Conservation (phyloP, 2,329 filamentous ascomycete genomes). For the Fusarium torreyae region DNA sequence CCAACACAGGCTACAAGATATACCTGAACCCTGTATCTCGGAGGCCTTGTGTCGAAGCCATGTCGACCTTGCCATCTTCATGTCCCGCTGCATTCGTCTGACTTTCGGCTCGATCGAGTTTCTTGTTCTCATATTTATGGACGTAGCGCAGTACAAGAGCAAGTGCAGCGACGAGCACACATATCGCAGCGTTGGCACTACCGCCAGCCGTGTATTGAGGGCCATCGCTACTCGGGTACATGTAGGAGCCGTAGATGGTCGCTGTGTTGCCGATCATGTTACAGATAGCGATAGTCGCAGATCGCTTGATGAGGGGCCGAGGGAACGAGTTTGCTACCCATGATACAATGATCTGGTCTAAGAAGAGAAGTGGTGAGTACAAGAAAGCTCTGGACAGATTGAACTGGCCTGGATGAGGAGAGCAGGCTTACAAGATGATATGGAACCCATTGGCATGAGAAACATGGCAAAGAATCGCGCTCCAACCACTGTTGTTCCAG, state of each 20-base stretch:
- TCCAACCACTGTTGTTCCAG: slow-evolving; percentile 64
- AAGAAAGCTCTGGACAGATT: accelerated
- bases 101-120: slow-evolving; percentile 65
- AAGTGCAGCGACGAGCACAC: slow-evolving; percentile 70
- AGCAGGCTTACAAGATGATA: slow-evolving; percentile 59
- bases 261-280: slow-evolving; percentile 76
- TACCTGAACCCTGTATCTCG: slow-evolving; percentile 31
- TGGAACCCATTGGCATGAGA: slow-evolving; percentile 69
- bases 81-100: slow-evolving; percentile 20
- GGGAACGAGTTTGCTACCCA: slow-evolving; percentile 80
- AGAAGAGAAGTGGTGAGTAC: not conserved
- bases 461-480: slow-evolving; percentile 75
- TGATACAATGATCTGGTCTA: slow-evolving; percentile 73
- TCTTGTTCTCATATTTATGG: slow-evolving; percentile 72
- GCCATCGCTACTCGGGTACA: slow-evolving; percentile 61
- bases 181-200: slow-evolving; percentile 73
- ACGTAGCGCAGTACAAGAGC: slow-evolving; percentile 68
- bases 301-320: slow-evolving; percentile 77
- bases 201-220: slow-evolving; percentile 68
- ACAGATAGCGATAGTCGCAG: slow-evolving; percentile 75
- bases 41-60: not conserved
- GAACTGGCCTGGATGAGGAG: accelerated
- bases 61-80: slow-evolving; percentile 1
- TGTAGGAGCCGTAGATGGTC: slow-evolving; percentile 64
- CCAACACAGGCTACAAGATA: slow-evolving; percentile 23